Conservation (phyloP, 164 flowering plant genomes). For the Piper betle region DNA sequence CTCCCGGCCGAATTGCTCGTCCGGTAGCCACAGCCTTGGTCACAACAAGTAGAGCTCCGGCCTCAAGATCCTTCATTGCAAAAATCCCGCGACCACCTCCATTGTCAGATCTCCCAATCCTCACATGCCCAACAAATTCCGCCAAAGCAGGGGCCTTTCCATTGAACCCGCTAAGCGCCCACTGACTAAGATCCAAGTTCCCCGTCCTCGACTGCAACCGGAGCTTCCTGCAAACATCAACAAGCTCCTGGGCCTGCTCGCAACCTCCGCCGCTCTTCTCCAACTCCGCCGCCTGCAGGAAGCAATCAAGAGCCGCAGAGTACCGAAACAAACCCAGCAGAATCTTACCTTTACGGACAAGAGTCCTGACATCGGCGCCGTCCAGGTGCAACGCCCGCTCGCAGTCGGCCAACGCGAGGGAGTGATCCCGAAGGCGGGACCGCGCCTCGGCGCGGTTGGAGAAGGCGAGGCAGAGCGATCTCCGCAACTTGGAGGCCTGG, state of each 20-base stretch:
- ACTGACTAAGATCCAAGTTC: conserved; percentile 64
- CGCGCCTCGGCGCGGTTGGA: conserved; percentile 72
- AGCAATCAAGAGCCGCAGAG: conserved; percentile 44
- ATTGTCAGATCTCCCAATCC: conserved; percentile 46
- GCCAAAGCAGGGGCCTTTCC: conserved; percentile 61
- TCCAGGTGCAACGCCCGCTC: conserved; percentile 54
- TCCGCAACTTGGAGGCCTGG: conserved; percentile 28
- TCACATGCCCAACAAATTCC: conserved; percentile 54
- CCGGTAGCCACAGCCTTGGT: conserved; percentile 66
- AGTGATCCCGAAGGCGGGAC: conserved; percentile 22
- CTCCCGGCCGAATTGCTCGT: conserved; percentile 50
- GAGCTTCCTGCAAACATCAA: conserved; percentile 59
- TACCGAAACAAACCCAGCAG: conserved; percentile 46
- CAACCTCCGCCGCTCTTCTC: conserved; percentile 23
- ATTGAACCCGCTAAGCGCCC: conserved; percentile 51
- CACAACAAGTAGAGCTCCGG: conserved; percentile 56
- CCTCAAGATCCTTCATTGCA: conserved; percentile 46
- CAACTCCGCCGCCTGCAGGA: conserved; percentile 41
- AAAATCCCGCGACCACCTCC: conserved; percentile 49
- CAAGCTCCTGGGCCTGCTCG: conserved; percentile 36
- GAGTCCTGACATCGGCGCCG: conserved; percentile 58
- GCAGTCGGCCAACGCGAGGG: conserved; percentile 51
- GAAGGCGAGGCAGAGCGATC: conserved; percentile 63
- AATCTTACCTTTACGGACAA: conserved; percentile 73
- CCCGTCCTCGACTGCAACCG: conserved; percentile 59